These are phyloP conservation scores for Heterobasidion occidentale DNA, from an alignment of 1,284 basidiomycete species.

Conservation along the genomic window DNA sequence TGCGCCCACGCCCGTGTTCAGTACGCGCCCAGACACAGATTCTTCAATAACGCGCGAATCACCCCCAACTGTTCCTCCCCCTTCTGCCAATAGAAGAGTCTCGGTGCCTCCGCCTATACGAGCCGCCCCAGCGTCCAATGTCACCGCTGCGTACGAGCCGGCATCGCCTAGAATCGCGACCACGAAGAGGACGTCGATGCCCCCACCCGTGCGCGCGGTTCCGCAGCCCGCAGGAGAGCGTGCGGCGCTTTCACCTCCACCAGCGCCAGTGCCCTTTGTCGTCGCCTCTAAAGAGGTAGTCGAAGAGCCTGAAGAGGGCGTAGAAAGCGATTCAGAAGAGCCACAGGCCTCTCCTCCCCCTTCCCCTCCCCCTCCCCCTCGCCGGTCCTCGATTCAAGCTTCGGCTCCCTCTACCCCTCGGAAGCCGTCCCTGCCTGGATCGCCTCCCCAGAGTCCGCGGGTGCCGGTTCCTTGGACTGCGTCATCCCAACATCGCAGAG, in stretches of 20 bases:
- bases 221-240: no score
- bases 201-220: not conserved
- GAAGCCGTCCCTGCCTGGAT: not conserved
- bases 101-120: conserved; percentile 11
- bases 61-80: not conserved
- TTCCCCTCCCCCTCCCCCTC: not conserved
- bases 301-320: not conserved
- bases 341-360: conserved; percentile 7
- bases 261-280: not conserved
- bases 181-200: not conserved
- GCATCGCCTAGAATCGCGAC: not conserved
- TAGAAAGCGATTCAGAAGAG: not conserved
- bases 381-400: no score
- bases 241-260: no score
- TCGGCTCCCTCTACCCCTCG: not conserved
- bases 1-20: conserved; percentile 15
- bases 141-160: not conserved
- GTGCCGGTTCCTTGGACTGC: not conserved
- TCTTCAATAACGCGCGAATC: not conserved
- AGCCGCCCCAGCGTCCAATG: conserved; percentile 1
- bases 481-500: conserved; percentile 2
- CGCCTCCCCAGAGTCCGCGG: not conserved
- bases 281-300: not conserved
- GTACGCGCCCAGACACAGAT: conserved; percentile 16
- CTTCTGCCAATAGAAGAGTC: conserved; percentile 1